Evolutionary conservation across 805 yeast genomes (phyloP), one percentile per base, ranked within the genome.

Genomic region (Ogataea methanolica): DNA sequence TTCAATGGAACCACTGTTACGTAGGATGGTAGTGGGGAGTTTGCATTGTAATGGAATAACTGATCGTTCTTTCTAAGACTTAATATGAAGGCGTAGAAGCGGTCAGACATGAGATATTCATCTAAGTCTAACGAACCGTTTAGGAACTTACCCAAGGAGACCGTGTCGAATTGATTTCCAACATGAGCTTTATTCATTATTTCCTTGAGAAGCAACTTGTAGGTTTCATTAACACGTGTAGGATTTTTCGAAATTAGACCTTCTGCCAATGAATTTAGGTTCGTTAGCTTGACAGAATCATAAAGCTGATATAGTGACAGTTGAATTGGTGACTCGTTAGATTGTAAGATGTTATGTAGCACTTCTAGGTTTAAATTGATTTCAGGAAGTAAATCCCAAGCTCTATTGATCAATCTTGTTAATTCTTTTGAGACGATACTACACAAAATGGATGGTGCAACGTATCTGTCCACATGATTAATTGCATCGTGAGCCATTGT

Each of bases 41-140:
- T 41, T 17, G 58, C 33, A 39, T 61, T 56, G 48, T 59, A 59
- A 3, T 55, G 42, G 40, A 69, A 66, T 48, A 53, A 73, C 63
- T 43, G 71, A 61, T 57, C 76, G 77, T 57, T 77, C 42, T 67
- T 78, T 51, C 76, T 67, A 22, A 83, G 55, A 1, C 79, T 71
- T 51, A 81, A 63, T 15, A 79, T 68, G 22, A 78, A 67, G 0
- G 85, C 76, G 46, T 74, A 69, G 31, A 69, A 63, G 0, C 57
- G 49, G 0, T 69, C 52, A 2, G 68, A 57, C 22, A 65, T 57
- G 22, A 60, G 36, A 1, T 44, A 23, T 6, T 43, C 31, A 29
- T 45, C 40, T 14, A 58, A 26, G 14, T 57, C 47, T 7, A 59
- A 48, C 1, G 39, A 8, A 3, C 71, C 71, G 5, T 9, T 35